Conservation (phyloP, 306 rosid genomes). For the Dalbergia cochinchinensis region DNA sequence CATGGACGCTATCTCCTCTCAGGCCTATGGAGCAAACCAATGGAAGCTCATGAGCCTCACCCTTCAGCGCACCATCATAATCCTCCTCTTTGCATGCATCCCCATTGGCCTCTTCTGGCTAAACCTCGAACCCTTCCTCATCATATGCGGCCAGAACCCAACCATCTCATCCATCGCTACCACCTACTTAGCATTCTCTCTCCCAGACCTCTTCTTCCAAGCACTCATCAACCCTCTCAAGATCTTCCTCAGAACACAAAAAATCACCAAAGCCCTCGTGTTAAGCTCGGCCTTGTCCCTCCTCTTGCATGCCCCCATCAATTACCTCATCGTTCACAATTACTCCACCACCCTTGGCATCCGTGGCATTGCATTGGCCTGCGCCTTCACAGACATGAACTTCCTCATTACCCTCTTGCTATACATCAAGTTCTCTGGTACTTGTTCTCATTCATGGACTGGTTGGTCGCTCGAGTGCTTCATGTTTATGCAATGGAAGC, state of each 20-base stretch:
- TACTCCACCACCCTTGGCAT: conserved; percentile 35
- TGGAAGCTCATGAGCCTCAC: conserved; percentile 53
- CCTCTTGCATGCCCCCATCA: conserved; percentile 34
- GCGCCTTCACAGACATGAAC: conserved; percentile 43
- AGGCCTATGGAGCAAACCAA: conserved; percentile 58
- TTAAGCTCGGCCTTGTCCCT: conserved; percentile 35
- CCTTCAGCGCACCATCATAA: conserved; percentile 48
- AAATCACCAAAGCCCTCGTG: conserved; percentile 52
- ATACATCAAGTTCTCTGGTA: conserved; percentile 27
- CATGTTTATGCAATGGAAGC: conserved; percentile 47
- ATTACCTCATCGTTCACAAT: conserved; percentile 2
- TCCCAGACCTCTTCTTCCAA: conserved; percentile 54
- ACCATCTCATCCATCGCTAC: conserved; percentile 48
- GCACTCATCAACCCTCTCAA: conserved; percentile 55
- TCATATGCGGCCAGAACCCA: conserved; percentile 42
- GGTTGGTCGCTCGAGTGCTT: conserved; percentile 50
- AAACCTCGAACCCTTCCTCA: conserved; percentile 32
- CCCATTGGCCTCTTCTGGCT: conserved; percentile 56
- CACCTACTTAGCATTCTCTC: conserved; percentile 48
- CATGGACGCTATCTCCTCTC: conserved; percentile 67
- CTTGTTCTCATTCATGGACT: conserved; percentile 36
- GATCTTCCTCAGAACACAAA: conserved; percentile 52
- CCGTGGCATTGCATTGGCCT: conserved; percentile 48
- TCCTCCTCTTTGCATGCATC: conserved; percentile 41
- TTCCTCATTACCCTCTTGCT: conserved; percentile 30